Evolutionary conservation across 2,329 filamentous ascomycete species (phyloP).

Genomic region (Colletotrichum sojae): DNA sequence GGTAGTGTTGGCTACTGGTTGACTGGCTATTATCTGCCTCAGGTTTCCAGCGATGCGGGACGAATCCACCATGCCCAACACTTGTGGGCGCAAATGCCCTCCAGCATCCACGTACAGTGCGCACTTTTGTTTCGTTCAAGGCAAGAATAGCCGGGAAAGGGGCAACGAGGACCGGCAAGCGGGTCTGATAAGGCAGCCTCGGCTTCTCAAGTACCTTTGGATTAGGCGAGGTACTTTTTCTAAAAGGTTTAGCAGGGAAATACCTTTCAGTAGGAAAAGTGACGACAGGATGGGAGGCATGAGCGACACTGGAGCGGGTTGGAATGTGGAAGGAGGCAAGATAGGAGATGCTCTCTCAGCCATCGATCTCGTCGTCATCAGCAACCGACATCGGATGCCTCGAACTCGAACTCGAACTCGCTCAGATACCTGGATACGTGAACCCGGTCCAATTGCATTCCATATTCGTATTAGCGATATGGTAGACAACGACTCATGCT

Average conservation of each 20-base stretch:
- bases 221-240: too few species aligned
- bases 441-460: conserved; percentile 5
- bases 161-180: background rate
- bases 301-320: conserved; percentile 13
- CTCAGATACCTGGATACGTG: background rate
- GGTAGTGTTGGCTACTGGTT: background rate
- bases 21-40: background rate
- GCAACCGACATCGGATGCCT: conserved; percentile 18
- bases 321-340: conserved; percentile 37
- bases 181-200: too few species aligned
- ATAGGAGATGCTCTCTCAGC: conserved; percentile 23
- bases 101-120: background rate
- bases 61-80: conserved; percentile 27
- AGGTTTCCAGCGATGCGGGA: conserved; percentile 33
- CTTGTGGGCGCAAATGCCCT: conserved; percentile 9
- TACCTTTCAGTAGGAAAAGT: too few species aligned
- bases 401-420: too few species aligned
- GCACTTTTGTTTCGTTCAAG: background rate
- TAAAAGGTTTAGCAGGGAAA: too few species aligned
- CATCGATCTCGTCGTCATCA: background rate
- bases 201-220: too few species aligned
- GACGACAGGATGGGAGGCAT: too few species aligned
- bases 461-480: background rate
- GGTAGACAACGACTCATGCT: background rate
- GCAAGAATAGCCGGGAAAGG: conserved; percentile 36